Conservation (phyloP, 352 stramenopile genomes). For the Pythium insidiosum region DNA sequence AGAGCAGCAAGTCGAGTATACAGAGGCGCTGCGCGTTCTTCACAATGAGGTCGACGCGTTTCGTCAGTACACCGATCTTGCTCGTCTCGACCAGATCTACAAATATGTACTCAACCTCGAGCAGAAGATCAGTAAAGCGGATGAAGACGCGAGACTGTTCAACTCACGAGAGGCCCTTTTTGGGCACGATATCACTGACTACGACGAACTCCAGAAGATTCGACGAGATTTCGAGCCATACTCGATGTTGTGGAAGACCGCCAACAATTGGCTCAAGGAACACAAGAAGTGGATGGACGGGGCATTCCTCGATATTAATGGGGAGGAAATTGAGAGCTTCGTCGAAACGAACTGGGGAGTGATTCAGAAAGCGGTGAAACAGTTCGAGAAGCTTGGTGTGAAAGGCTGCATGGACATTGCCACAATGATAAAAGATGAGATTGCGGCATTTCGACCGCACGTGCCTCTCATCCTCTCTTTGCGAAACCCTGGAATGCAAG, state of each 20-base stretch:
- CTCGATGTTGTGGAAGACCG: slow-evolving; percentile 90
- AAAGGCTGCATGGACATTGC: slow-evolving; percentile 84
- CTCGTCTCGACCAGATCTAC: slow-evolving; percentile 78
- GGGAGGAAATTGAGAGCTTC: slow-evolving; percentile 89
- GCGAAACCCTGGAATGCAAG: slow-evolving; percentile 90
- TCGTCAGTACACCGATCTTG: slow-evolving; percentile 81
- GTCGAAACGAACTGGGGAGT: slow-evolving; percentile 73
- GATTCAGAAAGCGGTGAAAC: slow-evolving; percentile 89
- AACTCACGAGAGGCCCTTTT: slow-evolving; percentile 91
- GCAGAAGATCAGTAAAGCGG: slow-evolving; percentile 80
- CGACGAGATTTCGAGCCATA: slow-evolving; percentile 92
- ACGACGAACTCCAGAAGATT: slow-evolving; percentile 87
- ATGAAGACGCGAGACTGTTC: slow-evolving; percentile 87
- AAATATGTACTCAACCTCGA: slow-evolving; percentile 84
- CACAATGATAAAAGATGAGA: slow-evolving; percentile 84
- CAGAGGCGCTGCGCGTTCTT: slow-evolving; percentile 69
- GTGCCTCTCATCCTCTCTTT: slow-evolving; percentile 87
- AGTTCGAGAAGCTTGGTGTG: slow-evolving; percentile 88
- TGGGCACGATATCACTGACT: slow-evolving; percentile 85
- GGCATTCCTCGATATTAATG: slow-evolving; percentile 87
- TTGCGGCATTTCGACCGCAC: slow-evolving; percentile 85
- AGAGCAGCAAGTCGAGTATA: slow-evolving; percentile 90
- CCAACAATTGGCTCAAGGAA: slow-evolving; percentile 86
- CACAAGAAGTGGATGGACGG: slow-evolving; percentile 91
- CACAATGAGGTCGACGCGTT: slow-evolving; percentile 87